Conservation (phyloP, 2,329 filamentous ascomycete species). For the Fusarium circinatum region DNA sequence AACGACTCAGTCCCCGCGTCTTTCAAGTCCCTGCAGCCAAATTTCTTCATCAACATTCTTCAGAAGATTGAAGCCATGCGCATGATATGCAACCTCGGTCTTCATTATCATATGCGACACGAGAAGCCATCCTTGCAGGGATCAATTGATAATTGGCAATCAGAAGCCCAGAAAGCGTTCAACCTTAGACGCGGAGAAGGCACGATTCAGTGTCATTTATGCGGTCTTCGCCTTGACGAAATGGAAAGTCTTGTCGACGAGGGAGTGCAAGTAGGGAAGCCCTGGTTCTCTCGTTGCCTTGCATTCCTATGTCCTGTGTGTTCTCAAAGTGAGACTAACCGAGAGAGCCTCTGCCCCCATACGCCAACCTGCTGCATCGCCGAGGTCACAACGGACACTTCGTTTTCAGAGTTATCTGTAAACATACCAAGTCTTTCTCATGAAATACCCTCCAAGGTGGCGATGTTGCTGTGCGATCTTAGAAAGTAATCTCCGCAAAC, state of each 20-base stretch:
- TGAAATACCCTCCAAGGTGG: not conserved
- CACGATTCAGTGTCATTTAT: not conserved
- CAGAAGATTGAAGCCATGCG: not conserved
- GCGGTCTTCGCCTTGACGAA: not conserved
- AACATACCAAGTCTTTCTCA: not conserved
- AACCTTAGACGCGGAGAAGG: not conserved
- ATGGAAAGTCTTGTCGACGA: not conserved
- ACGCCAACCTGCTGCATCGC: not conserved
- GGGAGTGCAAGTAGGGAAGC: not conserved
- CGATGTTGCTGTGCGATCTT: not conserved
- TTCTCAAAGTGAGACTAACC: not conserved
- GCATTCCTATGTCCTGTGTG: not conserved
- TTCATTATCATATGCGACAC: not conserved
- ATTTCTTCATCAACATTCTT: not conserved
- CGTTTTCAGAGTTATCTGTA: not conserved
- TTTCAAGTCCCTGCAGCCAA: not conserved
- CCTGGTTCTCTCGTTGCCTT: not conserved
- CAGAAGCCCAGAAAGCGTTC: not conserved
- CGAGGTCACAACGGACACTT: not conserved
- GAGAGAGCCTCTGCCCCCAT: not conserved
- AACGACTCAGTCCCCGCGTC: not conserved
- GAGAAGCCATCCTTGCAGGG: not conserved
- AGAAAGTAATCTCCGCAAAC: not conserved
- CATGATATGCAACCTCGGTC: not conserved
- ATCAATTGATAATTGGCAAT: not conserved